phyloP scores from a whole-genome alignment of 2,329 filamentous ascomycete genomes.

The Albifimbria verrucaria region DNA sequence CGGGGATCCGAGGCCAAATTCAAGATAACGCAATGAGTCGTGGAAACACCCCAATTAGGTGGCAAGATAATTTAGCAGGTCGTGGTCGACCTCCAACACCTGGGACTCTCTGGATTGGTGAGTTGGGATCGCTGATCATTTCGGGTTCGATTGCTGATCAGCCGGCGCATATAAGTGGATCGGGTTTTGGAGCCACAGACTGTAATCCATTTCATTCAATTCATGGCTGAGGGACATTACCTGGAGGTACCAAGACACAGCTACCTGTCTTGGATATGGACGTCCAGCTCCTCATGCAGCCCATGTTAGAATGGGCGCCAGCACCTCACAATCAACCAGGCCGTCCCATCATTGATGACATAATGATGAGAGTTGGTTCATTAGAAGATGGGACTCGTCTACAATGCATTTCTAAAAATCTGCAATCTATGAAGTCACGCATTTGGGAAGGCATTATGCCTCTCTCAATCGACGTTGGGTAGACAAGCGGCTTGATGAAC shows the following conservation, averaged over 20 bases:
- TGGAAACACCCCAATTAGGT: background rate
- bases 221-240: conserved; percentile 10
- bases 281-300: conserved; percentile 5
- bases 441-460: conserved; percentile 25
- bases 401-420: conserved; percentile 18
- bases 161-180: conserved; percentile 6
- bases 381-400: conserved; percentile 14
- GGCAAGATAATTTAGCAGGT: background rate
- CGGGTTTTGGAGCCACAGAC: conserved; percentile 20
- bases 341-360: conserved; percentile 5
- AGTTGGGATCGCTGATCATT: background rate
- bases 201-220: conserved; percentile 14
- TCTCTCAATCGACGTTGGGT: conserved; percentile 23
- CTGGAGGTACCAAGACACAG: conserved; percentile 4
- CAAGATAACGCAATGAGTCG: background rate
- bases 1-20: background rate
- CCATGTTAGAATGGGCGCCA: conserved; percentile 19
- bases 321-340: conserved; percentile 11
- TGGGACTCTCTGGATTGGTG: background rate
- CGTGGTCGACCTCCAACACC: background rate
- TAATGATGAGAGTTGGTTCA: conserved; percentile 16
- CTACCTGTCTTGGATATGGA: conserved; percentile 6
- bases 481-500: conserved; percentile 16
- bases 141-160: background rate
- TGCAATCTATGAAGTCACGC: conserved; percentile 25